phyloP scores from a whole-genome alignment of 2,329 filamentous ascomycete genomes.

The Aspergillus bombycis region DNA sequence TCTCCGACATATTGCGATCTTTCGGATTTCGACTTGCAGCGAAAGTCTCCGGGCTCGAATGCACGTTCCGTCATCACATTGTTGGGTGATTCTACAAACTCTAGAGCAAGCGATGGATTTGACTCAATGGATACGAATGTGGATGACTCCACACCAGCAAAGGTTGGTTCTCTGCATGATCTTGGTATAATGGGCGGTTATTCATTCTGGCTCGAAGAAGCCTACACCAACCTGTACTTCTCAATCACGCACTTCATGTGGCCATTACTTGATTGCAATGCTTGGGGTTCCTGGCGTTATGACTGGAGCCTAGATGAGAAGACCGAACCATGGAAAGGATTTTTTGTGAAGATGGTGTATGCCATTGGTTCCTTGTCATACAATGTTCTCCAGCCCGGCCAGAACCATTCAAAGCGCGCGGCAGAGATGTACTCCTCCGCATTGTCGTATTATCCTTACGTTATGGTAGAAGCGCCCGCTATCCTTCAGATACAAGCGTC shows the following conservation, averaged over 20 bases:
- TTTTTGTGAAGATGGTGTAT: slow-evolving; percentile 32
- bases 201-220: slow-evolving; percentile 25
- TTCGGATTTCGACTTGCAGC: neutral
- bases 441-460: slow-evolving; percentile 30
- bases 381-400: slow-evolving; percentile 25
- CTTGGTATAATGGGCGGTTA: slow-evolving; percentile 11
- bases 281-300: slow-evolving; percentile 28
- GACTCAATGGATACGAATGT: neutral
- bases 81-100: slow-evolving; percentile 3
- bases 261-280: slow-evolving; percentile 29
- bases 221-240: slow-evolving; percentile 32
- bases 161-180: neutral
- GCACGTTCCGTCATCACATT: too few relatives aligned
- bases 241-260: slow-evolving; percentile 31
- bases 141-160: neutral
- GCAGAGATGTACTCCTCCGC: slow-evolving; percentile 28
- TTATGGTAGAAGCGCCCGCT: slow-evolving; percentile 29
- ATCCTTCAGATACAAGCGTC: slow-evolving; percentile 33
- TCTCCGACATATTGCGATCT: neutral
- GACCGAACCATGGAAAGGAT: slow-evolving; percentile 27
- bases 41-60: neutral
- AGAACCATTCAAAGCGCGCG: slow-evolving; percentile 24
- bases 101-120: slow-evolving; percentile 3
- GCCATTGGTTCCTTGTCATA: slow-evolving; percentile 31
- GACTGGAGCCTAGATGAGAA: slow-evolving; percentile 14